Percentiles rank a stretch among this genome's conserved stretches.
These are phyloP conservation scores for Dactylellina cionopaga DNA, from an alignment of 2,329 filamentous ascomycete genomes.

Conservation along the genomic window DNA sequence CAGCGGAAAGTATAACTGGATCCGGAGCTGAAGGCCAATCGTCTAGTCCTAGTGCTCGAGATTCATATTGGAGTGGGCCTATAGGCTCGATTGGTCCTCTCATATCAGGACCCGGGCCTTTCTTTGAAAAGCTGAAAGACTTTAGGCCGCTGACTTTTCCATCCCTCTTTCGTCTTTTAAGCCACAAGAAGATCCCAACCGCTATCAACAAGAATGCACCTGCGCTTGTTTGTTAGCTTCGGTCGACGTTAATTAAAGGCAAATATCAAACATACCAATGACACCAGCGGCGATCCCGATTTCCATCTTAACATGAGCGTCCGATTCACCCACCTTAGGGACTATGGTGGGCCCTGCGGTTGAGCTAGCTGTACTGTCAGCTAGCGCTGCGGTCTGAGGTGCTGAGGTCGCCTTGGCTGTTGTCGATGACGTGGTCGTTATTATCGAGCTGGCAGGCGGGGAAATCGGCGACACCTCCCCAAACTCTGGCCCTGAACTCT, in stretches of 20 bases:
- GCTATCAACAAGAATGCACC: constrained; percentile 28
- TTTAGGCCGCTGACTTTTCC: too few species aligned
- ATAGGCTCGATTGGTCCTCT: constrained; percentile 29
- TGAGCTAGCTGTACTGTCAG: not conserved
- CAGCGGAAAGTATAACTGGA: constrained; percentile 18
- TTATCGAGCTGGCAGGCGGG: too few species aligned
- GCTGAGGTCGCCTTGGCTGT: not conserved
- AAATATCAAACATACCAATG: constrained; percentile 30
- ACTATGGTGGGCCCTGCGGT: not conserved
- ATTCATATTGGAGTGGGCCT: constrained; percentile 16
- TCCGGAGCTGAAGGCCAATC: constrained; percentile 28
- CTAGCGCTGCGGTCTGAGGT: not conserved
- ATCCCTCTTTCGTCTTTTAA: constrained; percentile 30
- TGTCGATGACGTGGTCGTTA: not conserved
- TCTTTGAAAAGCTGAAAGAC: not conserved
- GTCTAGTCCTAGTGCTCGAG: constrained; percentile 16
- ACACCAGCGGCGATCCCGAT: constrained; percentile 39
- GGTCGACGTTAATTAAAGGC: not conserved
- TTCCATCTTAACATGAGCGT: constrained; percentile 35
- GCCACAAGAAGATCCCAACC: constrained; percentile 26
- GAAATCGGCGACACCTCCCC: not conserved
- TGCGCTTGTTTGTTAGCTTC: not conserved
- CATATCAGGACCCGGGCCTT: not conserved
- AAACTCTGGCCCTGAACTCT: constrained; percentile 9
- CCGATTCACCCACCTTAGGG: constrained; percentile 26